A percentile compares a stretch with the other conserved stretches of the same genome.
Evolutionary conservation across 2,329 filamentous ascomycete genomes (phyloP).

Genomic region (Claviceps cyperi): DNA sequence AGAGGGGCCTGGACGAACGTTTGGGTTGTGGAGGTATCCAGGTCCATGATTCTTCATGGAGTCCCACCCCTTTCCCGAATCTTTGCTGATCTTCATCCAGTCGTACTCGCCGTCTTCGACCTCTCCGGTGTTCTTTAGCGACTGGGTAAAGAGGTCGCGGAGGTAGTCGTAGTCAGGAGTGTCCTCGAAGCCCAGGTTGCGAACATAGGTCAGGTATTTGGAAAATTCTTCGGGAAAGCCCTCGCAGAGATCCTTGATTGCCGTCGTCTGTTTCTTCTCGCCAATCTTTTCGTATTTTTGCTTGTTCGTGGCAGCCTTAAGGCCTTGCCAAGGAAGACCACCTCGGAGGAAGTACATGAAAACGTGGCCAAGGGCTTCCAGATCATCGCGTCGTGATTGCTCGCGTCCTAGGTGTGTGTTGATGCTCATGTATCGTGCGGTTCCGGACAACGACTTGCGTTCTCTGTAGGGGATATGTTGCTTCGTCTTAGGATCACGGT

Average conservation of each 20-base stretch:
- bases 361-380: slow-evolving; percentile 71
- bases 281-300: slow-evolving; percentile 99
- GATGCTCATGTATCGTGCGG: slow-evolving; percentile 98
- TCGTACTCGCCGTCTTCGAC: slow-evolving; percentile 98
- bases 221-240: slow-evolving; percentile 94
- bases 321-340: slow-evolving; percentile 55
- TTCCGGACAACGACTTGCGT: slow-evolving; percentile 90
- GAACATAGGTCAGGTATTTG: slow-evolving; percentile 93
- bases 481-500: slow-evolving; percentile 96
- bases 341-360: slow-evolving; percentile 65
- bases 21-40: slow-evolving; percentile 56
- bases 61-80: slow-evolving; percentile 80
- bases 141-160: slow-evolving; percentile 89
- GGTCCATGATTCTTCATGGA: slow-evolving; percentile 48
- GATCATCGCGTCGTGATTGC: slow-evolving; percentile 87
- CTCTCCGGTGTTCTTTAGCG: slow-evolving; percentile 84
- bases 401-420: slow-evolving; percentile 96
- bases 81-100: slow-evolving; percentile 94
- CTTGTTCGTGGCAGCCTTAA: slow-evolving; percentile 67
- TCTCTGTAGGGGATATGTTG: slow-evolving; percentile 97
- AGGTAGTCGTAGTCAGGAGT: slow-evolving; percentile 97
- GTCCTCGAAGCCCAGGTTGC: slow-evolving; percentile 96
- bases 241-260: slow-evolving; percentile 92
- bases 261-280: slow-evolving; percentile 98
- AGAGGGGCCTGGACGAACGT: slow-evolving; percentile 65